Conservation (phyloP, 2,329 filamentous ascomycete genomes). For the Gyromitra esculenta region DNA sequence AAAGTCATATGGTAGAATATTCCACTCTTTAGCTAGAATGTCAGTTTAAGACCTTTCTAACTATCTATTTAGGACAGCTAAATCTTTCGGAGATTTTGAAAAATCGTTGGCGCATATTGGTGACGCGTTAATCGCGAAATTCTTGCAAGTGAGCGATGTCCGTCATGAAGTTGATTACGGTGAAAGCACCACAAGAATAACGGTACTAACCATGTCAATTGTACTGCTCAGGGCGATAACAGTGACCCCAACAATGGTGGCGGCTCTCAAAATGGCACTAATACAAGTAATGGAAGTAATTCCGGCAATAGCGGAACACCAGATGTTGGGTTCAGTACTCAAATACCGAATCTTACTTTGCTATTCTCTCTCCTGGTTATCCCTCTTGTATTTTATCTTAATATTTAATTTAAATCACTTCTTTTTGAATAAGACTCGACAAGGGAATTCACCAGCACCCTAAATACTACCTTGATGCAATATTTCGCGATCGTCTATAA, state of each 20-base stretch:
- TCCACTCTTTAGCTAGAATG: not conserved
- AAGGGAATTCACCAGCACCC: no score
- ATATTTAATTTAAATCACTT: not conserved
- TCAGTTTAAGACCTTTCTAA: not conserved
- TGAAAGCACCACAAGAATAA: not conserved
- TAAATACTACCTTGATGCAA: no score
- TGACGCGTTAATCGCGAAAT: conserved; percentile 63
- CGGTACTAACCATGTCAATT: not conserved
- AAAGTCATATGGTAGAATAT: conserved; percentile 65
- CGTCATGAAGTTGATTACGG: not conserved
- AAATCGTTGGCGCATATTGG: conserved; percentile 66
- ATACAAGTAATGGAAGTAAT: not conserved
- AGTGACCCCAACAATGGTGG: not conserved
- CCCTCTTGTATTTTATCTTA: conserved; percentile 5
- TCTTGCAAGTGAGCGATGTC: conserved; percentile 14
- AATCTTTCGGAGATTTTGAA: conserved; percentile 65
- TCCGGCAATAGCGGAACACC: not conserved
- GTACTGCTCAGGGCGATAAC: conserved; percentile 1
- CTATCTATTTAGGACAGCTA: conserved; percentile 59
- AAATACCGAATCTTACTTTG: conserved; percentile 20
- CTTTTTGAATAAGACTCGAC: not conserved
- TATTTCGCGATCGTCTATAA: no score
- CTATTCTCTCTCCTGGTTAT: conserved; percentile 32
- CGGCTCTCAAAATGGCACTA: not conserved
- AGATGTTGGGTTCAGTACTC: not conserved